A percentile compares a stretch with the other conserved stretches of the same genome.
Evolutionary conservation across 495 filamentous ascomycete species (phyloP).

Genomic region (Parathielavia appendiculata): DNA sequence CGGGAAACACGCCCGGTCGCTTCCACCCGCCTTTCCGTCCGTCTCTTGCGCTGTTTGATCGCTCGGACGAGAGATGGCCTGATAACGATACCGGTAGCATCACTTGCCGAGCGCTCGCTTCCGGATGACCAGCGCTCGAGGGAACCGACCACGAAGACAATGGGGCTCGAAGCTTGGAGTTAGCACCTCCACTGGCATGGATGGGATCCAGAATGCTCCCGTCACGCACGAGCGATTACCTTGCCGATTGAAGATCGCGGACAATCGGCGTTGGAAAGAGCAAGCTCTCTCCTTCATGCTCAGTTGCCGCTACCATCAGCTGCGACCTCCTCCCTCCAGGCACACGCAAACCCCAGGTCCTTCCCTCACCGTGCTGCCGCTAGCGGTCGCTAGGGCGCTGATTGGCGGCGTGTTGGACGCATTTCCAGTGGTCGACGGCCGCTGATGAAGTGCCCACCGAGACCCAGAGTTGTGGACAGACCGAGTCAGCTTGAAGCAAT

Average conservation of each 20-base stretch:
- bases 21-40: constrained; percentile 4
- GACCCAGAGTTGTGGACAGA: constrained; percentile 24
- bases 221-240: neutral
- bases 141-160: too few relatives aligned
- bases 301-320: neutral
- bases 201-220: neutral
- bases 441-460: constrained; percentile 7
- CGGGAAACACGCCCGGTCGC: constrained; percentile 1
- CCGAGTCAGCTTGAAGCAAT: too few relatives aligned
- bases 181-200: neutral
- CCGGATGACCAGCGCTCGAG: too few relatives aligned
- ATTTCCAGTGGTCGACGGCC: constrained; percentile 12
- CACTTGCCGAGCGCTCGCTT: too few relatives aligned
- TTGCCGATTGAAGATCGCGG: too few relatives aligned
- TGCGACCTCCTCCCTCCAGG: neutral
- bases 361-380: constrained; percentile 12
- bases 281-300: too few relatives aligned
- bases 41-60: neutral
- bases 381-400: constrained; percentile 16
- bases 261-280: too few relatives aligned
- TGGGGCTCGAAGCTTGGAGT: neutral
- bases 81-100: constrained; percentile 5
- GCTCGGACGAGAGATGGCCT: constrained; percentile 20
- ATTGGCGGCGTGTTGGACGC: constrained; percentile 23
- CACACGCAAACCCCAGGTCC: neutral